phyloP scores from a whole-genome alignment of 2,329 filamentous ascomycete species.

The Alternaria infectoria region DNA sequence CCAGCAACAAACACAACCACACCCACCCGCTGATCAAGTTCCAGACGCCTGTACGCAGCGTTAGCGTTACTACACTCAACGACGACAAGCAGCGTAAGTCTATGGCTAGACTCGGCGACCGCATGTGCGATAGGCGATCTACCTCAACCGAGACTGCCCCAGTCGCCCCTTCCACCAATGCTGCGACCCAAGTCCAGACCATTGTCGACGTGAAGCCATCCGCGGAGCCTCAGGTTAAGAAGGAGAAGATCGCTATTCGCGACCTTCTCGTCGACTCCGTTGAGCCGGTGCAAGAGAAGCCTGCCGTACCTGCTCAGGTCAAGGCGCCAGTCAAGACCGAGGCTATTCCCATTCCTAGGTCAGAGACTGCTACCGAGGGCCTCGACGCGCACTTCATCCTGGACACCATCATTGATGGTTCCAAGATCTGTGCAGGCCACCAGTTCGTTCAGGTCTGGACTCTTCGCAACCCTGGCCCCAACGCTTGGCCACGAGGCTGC shows the following conservation, averaged over 20 bases:
- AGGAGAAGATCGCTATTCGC: constrained; percentile 51
- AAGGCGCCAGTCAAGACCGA: constrained; percentile 18
- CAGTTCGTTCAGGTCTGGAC: constrained; percentile 92
- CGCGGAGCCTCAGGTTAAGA: constrained; percentile 50
- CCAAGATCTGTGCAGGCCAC: constrained; percentile 70
- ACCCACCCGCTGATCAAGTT: constrained; percentile 98
- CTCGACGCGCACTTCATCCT: constrained; percentile 74
- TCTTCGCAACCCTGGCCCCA: constrained; percentile 80
- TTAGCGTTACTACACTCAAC: constrained; percentile 83
- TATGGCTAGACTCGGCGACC: constrained; percentile 77
- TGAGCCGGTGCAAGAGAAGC: constrained; percentile 44
- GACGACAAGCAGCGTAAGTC: constrained; percentile 73
- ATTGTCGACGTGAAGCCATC: constrained; percentile 64
- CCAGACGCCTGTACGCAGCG: constrained; percentile 87
- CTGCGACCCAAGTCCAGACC: constrained; percentile 71
- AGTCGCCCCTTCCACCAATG: constrained; percentile 56
- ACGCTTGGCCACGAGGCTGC: constrained; percentile 86
- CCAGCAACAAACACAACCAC: constrained; percentile 83
- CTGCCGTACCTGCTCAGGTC: constrained; percentile 22
- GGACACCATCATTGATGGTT: constrained; percentile 82
- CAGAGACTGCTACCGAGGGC: constrained; percentile 29
- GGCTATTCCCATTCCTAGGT: constrained; percentile 12
- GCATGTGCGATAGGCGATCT: constrained; percentile 47
- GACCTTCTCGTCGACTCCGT: constrained; percentile 45
- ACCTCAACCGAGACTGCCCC: constrained; percentile 61